phyloP scores from a whole-genome alignment of 345 rosid genomes.

The Brassica cretica region DNA sequence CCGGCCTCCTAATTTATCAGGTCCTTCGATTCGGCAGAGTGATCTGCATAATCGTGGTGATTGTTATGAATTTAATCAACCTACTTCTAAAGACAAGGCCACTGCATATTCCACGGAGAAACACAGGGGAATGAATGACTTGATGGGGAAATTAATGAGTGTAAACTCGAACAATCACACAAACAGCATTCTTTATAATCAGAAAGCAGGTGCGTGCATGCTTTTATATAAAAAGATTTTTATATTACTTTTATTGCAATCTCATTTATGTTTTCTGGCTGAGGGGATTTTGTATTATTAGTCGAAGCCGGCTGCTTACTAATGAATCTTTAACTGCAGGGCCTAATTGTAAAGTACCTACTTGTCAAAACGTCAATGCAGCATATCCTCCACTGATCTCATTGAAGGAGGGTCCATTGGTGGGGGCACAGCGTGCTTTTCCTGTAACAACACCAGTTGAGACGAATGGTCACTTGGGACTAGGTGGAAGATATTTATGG shows the following conservation, averaged over 20 bases:
- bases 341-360: constrained; percentile 46
- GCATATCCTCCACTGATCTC: constrained; percentile 47
- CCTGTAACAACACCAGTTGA: constrained; percentile 50
- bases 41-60: constrained; percentile 51
- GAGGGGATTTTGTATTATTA: neutral
- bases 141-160: constrained; percentile 60
- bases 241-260: neutral
- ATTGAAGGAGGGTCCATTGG: constrained; percentile 57
- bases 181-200: constrained; percentile 45
- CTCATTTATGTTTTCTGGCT: neutral
- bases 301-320: neutral
- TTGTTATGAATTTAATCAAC: constrained; percentile 51
- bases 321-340: constrained; percentile 47
- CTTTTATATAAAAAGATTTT: constrained; percentile 9
- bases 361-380: constrained; percentile 47
- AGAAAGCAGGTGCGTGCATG: constrained; percentile 59
- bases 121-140: constrained; percentile 52
- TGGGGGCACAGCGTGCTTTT: constrained; percentile 50
- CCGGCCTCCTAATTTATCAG: constrained; percentile 72
- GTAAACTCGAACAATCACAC: constrained; percentile 53
- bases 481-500: constrained; percentile 47
- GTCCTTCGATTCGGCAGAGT: constrained; percentile 58
- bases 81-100: constrained; percentile 50
- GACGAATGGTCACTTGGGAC: constrained; percentile 58
- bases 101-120: constrained; percentile 51